Conservation (phyloP, 345 rosid species). For the Pugionium cornutum region DNA sequence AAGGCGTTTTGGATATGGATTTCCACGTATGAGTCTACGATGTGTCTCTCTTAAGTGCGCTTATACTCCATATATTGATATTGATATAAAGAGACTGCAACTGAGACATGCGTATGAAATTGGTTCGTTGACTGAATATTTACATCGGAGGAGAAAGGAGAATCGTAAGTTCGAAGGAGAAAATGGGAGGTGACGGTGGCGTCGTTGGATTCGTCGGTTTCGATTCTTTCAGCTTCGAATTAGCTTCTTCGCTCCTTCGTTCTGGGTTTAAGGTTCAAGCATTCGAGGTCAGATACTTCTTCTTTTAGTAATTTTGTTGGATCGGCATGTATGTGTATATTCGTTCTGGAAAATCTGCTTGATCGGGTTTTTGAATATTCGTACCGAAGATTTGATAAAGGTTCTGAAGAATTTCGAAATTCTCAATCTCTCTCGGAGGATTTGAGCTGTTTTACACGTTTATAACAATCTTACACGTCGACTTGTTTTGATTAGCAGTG, state of each 20-base stretch:
- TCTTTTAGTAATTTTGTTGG: background rate
- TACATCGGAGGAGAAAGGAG: conserved; percentile 13
- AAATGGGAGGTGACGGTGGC: conserved; percentile 35
- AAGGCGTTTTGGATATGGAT: conserved; percentile 25
- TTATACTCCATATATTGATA: background rate
- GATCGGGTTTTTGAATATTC: background rate
- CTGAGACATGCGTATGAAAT: conserved; percentile 24
- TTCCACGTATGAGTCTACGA: conserved; percentile 32
- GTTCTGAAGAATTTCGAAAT: background rate
- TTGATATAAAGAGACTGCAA: background rate
- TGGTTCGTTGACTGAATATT: conserved; percentile 20
- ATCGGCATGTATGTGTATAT: conserved; percentile 1
- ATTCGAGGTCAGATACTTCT: conserved; percentile 15
- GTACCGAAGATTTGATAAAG: background rate
- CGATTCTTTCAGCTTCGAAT: conserved; percentile 62
- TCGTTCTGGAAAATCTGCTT: background rate
- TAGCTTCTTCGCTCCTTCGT: conserved; percentile 69
- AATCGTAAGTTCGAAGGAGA: conserved; percentile 13
- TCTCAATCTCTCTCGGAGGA: background rate
- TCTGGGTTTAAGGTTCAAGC: conserved; percentile 57
- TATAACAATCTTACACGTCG: too few species aligned
- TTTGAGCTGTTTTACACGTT: conserved; percentile 2
- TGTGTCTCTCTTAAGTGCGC: conserved; percentile 8
- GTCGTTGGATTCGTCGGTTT: conserved; percentile 75
- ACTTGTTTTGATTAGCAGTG: conserved; percentile 4